These are phyloP conservation scores for Pichia deserticola DNA, from an alignment of 805 yeast genomes.

Conservation along the genomic window DNA sequence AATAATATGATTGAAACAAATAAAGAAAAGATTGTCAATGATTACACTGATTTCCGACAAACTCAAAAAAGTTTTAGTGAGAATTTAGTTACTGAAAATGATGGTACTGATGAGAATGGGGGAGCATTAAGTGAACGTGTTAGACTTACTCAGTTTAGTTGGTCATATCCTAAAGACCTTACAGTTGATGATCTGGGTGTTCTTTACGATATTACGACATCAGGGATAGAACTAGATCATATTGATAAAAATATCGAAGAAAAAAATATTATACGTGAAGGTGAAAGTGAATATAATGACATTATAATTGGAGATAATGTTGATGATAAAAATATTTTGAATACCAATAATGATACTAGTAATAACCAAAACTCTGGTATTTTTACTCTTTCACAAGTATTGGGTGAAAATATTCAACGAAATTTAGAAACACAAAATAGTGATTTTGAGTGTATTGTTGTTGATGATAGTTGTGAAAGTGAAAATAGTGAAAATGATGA, in stretches of 20 bases:
- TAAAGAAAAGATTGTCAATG: neutral
- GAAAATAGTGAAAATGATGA: neutral
- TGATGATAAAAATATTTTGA: neutral
- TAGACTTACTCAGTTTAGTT: constrained; percentile 2
- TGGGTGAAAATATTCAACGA: constrained; percentile 1
- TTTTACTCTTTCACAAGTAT: constrained; percentile 6
- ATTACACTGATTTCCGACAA: constrained; percentile 2
- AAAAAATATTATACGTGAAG: neutral
- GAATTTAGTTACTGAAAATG: neutral
- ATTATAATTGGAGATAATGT: too few relatives aligned
- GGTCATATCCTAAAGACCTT: constrained; percentile 3
- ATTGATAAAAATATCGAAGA: neutral
- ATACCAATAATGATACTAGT: neutral
- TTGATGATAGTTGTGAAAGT: constrained; percentile 4
- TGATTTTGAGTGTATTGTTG: neutral
- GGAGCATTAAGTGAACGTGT: neutral
- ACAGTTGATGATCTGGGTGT: neutral
- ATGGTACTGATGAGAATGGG: neutral
- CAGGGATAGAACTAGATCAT: neutral
- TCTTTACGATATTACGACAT: constrained; percentile 2
- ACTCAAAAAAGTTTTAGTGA: neutral
- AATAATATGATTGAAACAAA: neutral
- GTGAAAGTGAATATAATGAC: neutral
- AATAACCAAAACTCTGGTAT: neutral
- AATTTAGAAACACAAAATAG: neutral